Conservation (phyloP, 192 early-diverging fungal genomes). For the Backusella mclennaniae region DNA sequence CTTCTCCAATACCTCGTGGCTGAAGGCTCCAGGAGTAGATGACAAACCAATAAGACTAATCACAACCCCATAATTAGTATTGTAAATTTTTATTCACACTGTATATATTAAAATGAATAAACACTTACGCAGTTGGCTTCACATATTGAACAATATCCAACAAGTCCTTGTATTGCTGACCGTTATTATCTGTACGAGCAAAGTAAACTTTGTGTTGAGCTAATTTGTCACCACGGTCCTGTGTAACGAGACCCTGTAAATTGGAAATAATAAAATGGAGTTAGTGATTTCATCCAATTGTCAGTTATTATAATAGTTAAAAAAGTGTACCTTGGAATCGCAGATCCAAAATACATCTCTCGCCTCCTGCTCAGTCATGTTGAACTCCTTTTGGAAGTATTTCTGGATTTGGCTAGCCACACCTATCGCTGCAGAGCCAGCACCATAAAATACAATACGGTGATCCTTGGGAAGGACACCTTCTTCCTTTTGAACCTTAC, state of each 20-base stretch:
- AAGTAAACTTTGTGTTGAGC: conserved; percentile 84
- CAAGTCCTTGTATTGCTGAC: conserved; percentile 70
- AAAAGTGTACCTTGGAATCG: conserved; percentile 63
- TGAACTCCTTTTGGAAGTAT: conserved; percentile 75
- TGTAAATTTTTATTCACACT: not conserved
- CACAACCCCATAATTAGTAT: not conserved
- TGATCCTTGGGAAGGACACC: conserved; percentile 72
- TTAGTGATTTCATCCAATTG: not conserved
- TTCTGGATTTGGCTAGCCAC: conserved; percentile 88
- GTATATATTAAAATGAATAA: not conserved
- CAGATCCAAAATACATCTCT: conserved; percentile 79
- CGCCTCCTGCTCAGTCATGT: conserved; percentile 70
- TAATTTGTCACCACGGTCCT: conserved; percentile 83
- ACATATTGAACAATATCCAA: conserved; percentile 82
- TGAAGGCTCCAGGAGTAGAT: conserved; percentile 81
- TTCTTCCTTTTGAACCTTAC: conserved; percentile 52
- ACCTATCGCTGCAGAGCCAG: conserved; percentile 94
- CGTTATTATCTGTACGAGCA: conserved; percentile 84
- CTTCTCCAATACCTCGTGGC: conserved; percentile 60
- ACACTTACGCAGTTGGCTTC: conserved; percentile 68
- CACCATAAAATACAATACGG: conserved; percentile 91
- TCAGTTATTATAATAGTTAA: not conserved
- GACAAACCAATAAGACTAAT: conserved; percentile 79
- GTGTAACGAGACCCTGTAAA: conserved; percentile 74
- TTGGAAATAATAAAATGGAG: not conserved